These are phyloP conservation scores for Chrysanthemum lavandulifolium DNA, from an alignment of 129 eudicot species.

Conservation along the genomic window DNA sequence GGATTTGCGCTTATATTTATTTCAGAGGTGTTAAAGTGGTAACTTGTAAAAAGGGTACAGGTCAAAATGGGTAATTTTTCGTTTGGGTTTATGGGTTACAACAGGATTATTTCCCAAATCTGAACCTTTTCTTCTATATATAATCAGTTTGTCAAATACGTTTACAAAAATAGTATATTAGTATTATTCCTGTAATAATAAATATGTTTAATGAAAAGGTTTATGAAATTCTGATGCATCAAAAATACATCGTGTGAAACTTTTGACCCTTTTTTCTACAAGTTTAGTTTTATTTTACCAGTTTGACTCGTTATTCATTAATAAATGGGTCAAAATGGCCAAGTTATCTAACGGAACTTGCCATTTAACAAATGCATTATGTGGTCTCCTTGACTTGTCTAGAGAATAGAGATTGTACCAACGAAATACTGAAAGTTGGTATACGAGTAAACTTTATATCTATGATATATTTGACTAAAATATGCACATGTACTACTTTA, in stretches of 20 bases:
- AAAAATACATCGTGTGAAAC: too few species aligned
- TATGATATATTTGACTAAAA: slow-evolving; percentile 8
- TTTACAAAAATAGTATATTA: neutral
- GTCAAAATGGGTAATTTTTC: neutral
- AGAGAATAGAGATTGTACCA: neutral
- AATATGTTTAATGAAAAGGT: too few species aligned
- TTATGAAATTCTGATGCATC: too few species aligned
- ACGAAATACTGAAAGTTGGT: neutral
- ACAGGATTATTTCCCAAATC: neutral
- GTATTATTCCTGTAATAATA: too few species aligned
- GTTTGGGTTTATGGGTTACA: neutral
- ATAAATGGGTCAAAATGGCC: neutral
- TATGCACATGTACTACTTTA: slow-evolving; percentile 23
- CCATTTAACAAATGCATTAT: slow-evolving; percentile 2
- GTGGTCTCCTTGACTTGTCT: neutral
- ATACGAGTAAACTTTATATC: slow-evolving; percentile 1
- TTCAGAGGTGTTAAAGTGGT: neutral
- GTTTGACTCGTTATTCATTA: neutral
- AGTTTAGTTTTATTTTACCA: neutral
- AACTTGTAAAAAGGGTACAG: neutral
- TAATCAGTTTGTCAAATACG: neutral
- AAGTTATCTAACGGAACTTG: neutral
- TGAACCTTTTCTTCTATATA: neutral
- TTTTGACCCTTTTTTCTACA: neutral
- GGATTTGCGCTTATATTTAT: too few species aligned